These are phyloP conservation scores for Euphorbia lathyris DNA, from an alignment of 345 rosid species.

Conservation along the genomic window DNA sequence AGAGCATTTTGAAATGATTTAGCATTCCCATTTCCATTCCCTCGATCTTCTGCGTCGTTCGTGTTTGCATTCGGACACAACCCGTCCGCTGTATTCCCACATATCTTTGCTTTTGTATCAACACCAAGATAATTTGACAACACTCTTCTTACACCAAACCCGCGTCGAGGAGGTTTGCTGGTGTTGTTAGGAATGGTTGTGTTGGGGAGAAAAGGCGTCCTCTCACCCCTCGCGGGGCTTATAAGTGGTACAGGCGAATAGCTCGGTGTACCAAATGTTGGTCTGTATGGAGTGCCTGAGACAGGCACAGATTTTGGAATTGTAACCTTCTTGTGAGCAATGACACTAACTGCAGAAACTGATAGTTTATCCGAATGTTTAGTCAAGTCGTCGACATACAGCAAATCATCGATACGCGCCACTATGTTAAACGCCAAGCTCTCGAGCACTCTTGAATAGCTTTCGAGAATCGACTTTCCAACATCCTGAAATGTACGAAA, in stretches of 20 bases:
- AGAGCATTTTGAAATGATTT: slow-evolving; percentile 32
- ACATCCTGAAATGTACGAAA: slow-evolving; percentile 57
- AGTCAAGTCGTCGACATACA: slow-evolving; percentile 82
- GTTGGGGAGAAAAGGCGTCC: slow-evolving; percentile 50
- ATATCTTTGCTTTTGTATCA: slow-evolving; percentile 56
- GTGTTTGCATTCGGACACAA: slow-evolving; percentile 28
- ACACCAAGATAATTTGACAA: slow-evolving; percentile 74
- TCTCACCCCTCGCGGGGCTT: slow-evolving; percentile 68
- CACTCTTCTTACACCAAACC: slow-evolving; percentile 82
- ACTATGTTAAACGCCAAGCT: slow-evolving; percentile 92
- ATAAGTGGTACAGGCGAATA: slow-evolving; percentile 62
- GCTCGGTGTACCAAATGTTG: slow-evolving; percentile 68
- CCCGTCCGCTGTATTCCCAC: slow-evolving; percentile 44
- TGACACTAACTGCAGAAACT: slow-evolving; percentile 45
- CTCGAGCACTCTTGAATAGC: slow-evolving; percentile 90
- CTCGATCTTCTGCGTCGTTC: slow-evolving; percentile 21
- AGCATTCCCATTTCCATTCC: slow-evolving; percentile 15
- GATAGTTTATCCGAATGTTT: slow-evolving; percentile 68
- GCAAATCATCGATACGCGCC: slow-evolving; percentile 86
- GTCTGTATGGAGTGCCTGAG: slow-evolving; percentile 65
- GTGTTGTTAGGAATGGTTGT: slow-evolving; percentile 21
- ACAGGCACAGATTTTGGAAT: slow-evolving; percentile 53
- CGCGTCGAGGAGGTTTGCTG: slow-evolving; percentile 57
- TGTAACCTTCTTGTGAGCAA: slow-evolving; percentile 48
- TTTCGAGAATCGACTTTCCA: slow-evolving; percentile 95